These are phyloP conservation scores for Thermothelomyces thermophilus DNA, from an alignment of 2,329 filamentous ascomycete species.

Conservation along the genomic window DNA sequence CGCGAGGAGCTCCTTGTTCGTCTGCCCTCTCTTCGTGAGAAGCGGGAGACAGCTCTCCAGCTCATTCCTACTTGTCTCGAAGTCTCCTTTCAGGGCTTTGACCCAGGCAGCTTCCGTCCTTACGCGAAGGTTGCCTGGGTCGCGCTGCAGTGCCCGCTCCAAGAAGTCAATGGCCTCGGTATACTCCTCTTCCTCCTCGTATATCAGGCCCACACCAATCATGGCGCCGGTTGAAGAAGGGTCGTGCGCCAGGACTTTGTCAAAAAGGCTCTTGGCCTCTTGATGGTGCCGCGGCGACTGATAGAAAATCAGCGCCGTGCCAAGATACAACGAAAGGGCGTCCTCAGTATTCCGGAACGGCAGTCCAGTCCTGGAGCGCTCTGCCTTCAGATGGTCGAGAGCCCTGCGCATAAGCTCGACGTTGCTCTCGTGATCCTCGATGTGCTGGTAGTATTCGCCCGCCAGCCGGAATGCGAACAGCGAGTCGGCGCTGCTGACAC, in stretches of 20 bases:
- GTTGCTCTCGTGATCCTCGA: conserved; percentile 79
- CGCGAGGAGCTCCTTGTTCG: conserved; percentile 65
- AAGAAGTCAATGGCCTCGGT: conserved; percentile 75
- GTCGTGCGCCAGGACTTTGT: conserved; percentile 70
- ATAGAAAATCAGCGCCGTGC: conserved; percentile 82
- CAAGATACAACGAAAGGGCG: conserved; percentile 69
- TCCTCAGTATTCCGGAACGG: conserved; percentile 64
- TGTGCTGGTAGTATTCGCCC: conserved; percentile 71
- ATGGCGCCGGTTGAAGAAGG: conserved; percentile 71
- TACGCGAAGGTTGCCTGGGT: conserved; percentile 68
- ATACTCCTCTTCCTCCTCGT: conserved; percentile 90
- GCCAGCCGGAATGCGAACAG: conserved; percentile 77
- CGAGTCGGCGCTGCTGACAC: conserved; percentile 61
- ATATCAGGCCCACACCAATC: conserved; percentile 83
- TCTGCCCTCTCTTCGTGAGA: conserved; percentile 53
- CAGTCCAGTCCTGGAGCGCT: conserved; percentile 62
- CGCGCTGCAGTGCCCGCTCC: conserved; percentile 64
- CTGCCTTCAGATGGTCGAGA: conserved; percentile 50
- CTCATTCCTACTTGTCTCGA: conserved; percentile 58
- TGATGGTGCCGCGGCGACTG: conserved; percentile 84
- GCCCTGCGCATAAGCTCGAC: conserved; percentile 76
- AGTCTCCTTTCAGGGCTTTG: conserved; percentile 73
- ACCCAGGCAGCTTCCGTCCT: conserved; percentile 89
- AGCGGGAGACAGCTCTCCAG: conserved; percentile 63
- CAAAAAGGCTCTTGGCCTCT: conserved; percentile 81